Evolutionary conservation across 2,329 filamentous ascomycete genomes (phyloP), one percentile per base, ranked within the genome.

Genomic region (Penicillium brevicompactum): DNA sequence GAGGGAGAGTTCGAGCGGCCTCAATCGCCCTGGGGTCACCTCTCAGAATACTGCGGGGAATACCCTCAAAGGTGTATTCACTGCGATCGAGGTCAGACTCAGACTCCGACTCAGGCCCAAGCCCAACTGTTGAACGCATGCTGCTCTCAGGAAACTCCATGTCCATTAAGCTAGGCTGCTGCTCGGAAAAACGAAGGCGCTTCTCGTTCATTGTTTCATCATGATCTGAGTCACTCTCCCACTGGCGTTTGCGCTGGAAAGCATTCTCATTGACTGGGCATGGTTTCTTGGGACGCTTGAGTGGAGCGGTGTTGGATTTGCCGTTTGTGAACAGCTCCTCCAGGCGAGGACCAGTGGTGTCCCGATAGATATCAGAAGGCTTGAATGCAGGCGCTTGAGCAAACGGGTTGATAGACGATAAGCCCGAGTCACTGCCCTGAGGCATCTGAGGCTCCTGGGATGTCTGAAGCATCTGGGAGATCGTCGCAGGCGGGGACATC

Each of bases 371-470:
- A 34, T 66, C 62, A 2, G 62, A 55, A 22, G 51, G 24, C 42
- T 63, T 64, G 41, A 63, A 61, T 10, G 24, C 22, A 13, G 68
- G 67, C 51, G 75, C 72, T 45, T 64, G 65, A 38, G 72, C 68
- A 32, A 74, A 59, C 5, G 75, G 74, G 41, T 74, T 71, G 9
- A 71, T 71, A 8, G 75, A 73, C 34, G 76, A 77, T 21, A 76
- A 55, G 11, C 72, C 76, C 14, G 74, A 75, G 11, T 68, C 66
- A 18, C 68, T 74, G 40, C 60, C 64, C 22, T 62, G 55, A 27
- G 49, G 30, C 37, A 46, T 27, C n/a, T 42, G 24, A 8, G 24
- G 24, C 24, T 27, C 24, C 8, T 27, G 24, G 24, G 24, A 27
- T 8, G 8, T 8, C 24, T 27, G 24, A 27, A 27, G 24, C 24